These are phyloP conservation scores for Suillus cothurnatus DNA, from an alignment of 768 basidiomycete species.

Conservation along the genomic window DNA sequence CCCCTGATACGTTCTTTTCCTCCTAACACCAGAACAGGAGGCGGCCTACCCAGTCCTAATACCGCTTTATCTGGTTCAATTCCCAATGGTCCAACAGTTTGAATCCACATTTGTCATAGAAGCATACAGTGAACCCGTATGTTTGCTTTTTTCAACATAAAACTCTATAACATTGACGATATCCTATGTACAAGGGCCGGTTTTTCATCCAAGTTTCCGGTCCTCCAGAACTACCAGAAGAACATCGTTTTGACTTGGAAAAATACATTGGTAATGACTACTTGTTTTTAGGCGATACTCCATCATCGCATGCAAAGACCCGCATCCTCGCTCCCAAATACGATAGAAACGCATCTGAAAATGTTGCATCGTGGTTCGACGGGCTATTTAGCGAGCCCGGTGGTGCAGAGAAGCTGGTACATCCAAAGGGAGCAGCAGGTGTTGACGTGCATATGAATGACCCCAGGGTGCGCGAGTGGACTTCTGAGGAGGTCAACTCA, in stretches of 20 bases:
- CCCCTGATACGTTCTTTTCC: slow-evolving; percentile 1
- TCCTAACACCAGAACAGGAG: slow-evolving; percentile 38
- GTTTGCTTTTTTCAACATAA: slow-evolving; percentile 4
- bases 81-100: slow-evolving; percentile 35
- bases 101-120: slow-evolving; percentile 32
- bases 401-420: slow-evolving; percentile 20
- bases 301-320: slow-evolving; percentile 16
- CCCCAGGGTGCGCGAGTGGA: slow-evolving; percentile 43
- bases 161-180: background rate
- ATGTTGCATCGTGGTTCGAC: slow-evolving; percentile 32
- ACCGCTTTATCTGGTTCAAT: slow-evolving; percentile 64
- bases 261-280: slow-evolving; percentile 3
- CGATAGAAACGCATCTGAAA: slow-evolving; percentile 37
- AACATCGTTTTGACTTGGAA: background rate
- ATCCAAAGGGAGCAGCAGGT: slow-evolving; percentile 18
- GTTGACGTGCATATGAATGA: slow-evolving; percentile 30
- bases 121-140: slow-evolving; percentile 29
- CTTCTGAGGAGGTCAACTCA: slow-evolving; percentile 35
- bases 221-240: slow-evolving; percentile 15
- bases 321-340: slow-evolving; percentile 21
- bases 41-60: slow-evolving; percentile 64
- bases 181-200: slow-evolving; percentile 18
- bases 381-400: slow-evolving; percentile 28
- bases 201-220: slow-evolving; percentile 30
- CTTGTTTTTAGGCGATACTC: slow-evolving; percentile 9